A percentile compares a stretch with the other conserved stretches of the same genome.
These are phyloP conservation scores for Hypomontagnella submonticulosa DNA, from an alignment of 495 filamentous ascomycete species.

Conservation along the genomic window DNA sequence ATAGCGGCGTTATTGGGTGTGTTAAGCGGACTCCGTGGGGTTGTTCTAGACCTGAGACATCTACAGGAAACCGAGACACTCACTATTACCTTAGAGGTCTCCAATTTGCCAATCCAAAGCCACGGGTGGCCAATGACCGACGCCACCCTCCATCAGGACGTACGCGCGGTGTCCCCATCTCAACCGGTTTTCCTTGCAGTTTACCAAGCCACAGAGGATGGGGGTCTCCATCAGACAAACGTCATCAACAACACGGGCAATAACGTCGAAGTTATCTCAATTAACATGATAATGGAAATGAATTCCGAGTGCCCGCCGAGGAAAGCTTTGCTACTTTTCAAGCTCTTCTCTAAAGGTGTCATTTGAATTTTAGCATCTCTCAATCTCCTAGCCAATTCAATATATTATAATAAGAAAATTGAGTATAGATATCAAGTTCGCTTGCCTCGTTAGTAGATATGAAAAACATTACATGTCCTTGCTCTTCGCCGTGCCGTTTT, in stretches of 20 bases:
- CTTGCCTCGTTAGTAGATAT: background rate
- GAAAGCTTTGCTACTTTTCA: no score
- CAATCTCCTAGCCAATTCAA: no score
- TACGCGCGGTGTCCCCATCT: constrained; percentile 12
- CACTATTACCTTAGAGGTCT: no score
- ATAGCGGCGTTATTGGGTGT: no score
- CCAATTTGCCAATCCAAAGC: constrained; percentile 10
- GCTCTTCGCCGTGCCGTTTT: background rate
- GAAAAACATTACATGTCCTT: no score
- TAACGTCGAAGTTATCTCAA: background rate
- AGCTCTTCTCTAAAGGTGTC: no score
- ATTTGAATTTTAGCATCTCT: no score
- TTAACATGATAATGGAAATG: no score
- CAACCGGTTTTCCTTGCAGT: constrained; percentile 42
- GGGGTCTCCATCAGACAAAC: constrained; percentile 34
- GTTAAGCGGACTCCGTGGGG: constrained; percentile 5
- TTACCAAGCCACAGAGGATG: constrained; percentile 38
- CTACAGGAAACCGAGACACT: background rate
- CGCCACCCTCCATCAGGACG: constrained; percentile 23
- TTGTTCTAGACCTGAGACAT: constrained; percentile 9
- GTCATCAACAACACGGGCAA: constrained; percentile 39
- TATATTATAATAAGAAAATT: no score
- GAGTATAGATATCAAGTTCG: background rate
- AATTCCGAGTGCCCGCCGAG: no score
- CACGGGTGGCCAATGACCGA: constrained; percentile 19